Percentiles rank a stretch among this genome's conserved stretches.
phyloP scores from a whole-genome alignment of 208 protist species.

The Crithidia thermophila region DNA sequence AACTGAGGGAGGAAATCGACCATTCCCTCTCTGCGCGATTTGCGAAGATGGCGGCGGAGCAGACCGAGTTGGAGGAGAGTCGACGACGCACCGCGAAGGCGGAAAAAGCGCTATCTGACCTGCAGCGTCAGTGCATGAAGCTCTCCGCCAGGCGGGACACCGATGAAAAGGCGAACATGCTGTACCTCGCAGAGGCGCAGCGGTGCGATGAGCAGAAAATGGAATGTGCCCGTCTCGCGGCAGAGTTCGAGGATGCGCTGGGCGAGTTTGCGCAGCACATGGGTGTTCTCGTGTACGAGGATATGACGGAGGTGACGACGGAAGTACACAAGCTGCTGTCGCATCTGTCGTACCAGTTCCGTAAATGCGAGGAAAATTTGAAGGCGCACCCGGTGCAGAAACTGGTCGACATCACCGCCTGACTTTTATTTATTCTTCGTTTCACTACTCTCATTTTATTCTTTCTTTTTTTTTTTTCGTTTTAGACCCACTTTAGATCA shows the following conservation, averaged over 20 bases:
- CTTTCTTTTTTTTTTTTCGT: constrained; percentile 2
- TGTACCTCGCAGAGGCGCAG: constrained; percentile 15
- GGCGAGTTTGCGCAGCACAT: constrained; percentile 18
- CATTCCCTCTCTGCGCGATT: constrained; percentile 32
- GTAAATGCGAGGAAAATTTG: constrained; percentile 35
- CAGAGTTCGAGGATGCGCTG: constrained; percentile 35
- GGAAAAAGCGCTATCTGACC: constrained; percentile 3
- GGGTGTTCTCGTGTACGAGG: constrained; percentile 18
- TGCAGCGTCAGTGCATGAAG: constrained; percentile 25
- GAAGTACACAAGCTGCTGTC: constrained; percentile 28
- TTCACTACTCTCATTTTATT: neutral
- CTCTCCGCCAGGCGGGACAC: constrained; percentile 21
- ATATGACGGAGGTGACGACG: constrained; percentile 19
- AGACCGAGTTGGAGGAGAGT: constrained; percentile 18
- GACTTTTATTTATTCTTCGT: neutral
- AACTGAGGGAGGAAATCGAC: constrained; percentile 37
- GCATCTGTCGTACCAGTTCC: constrained; percentile 37
- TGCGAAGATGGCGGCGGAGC: constrained; percentile 3
- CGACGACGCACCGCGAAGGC: constrained; percentile 28
- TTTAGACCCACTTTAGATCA: neutral
- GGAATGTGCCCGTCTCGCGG: constrained; percentile 26
- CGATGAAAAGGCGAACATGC: constrained; percentile 7
- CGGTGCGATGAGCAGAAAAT: constrained; percentile 21
- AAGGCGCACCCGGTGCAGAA: neutral
- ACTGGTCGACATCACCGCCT: neutral